Conservation (phyloP, 1,284 basidiomycete genomes). For the Exobasidium rhododendri region DNA sequence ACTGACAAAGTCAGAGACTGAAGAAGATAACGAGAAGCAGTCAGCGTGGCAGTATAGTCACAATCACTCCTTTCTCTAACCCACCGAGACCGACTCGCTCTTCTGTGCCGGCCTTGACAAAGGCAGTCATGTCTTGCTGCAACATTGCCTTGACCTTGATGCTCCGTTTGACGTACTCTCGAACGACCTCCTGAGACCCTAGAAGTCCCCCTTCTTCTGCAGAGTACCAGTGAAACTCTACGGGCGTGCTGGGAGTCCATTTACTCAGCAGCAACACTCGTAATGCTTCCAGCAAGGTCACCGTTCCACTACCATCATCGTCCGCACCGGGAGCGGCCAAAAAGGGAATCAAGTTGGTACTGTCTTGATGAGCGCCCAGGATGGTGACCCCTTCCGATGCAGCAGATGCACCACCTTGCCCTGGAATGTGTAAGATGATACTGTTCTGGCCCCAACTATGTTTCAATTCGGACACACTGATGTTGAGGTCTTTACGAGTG, state of each 20-base stretch:
- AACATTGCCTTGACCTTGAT: constrained; percentile 78
- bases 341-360: constrained; percentile 54
- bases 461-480: constrained; percentile 73
- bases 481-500: constrained; percentile 51
- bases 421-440: constrained; percentile 61
- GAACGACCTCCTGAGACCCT: constrained; percentile 85
- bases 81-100: constrained; percentile 75
- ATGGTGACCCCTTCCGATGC: constrained; percentile 58
- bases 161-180: constrained; percentile 66
- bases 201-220: constrained; percentile 92
- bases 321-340: constrained; percentile 58
- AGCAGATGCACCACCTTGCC: constrained; percentile 32
- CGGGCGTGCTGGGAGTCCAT: constrained; percentile 68
- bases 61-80: background rate
- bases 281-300: constrained; percentile 86
- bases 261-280: constrained; percentile 73
- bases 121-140: constrained; percentile 62
- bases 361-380: constrained; percentile 84
- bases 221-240: constrained; percentile 96
- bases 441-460: constrained; percentile 91
- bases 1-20: constrained; percentile 80
- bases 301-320: constrained; percentile 87
- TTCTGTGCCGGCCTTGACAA: constrained; percentile 82
- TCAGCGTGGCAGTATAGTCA: background rate
- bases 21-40: background rate